A percentile compares a stretch with the other conserved stretches of the same genome.
phyloP scores from a whole-genome alignment of 176 grass and related monocot species.

The Raddia distichophylla region DNA sequence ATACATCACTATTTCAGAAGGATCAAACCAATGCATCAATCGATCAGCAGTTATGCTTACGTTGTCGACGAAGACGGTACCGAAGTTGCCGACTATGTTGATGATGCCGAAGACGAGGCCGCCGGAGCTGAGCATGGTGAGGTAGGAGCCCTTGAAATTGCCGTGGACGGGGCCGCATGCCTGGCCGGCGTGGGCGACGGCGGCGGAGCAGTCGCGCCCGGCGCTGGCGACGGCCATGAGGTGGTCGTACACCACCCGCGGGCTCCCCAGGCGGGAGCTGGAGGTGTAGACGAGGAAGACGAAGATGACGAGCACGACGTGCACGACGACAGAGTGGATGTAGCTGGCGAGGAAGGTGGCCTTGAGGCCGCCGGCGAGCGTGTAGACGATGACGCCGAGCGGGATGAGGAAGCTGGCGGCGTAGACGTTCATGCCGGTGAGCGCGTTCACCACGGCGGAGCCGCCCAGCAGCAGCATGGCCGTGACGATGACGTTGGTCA shows the following conservation, averaged over 20 bases:
- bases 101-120: conserved; percentile 83
- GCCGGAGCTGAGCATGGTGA: conserved; percentile 83
- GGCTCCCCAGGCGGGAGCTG: conserved; percentile 62
- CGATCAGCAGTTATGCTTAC: neutral
- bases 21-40: neutral
- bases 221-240: conserved; percentile 51
- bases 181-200: conserved; percentile 49
- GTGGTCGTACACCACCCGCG: conserved; percentile 60
- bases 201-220: conserved; percentile 50
- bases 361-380: conserved; percentile 71
- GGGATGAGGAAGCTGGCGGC: conserved; percentile 82
- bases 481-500: conserved; percentile 79
- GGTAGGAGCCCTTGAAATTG: conserved; percentile 72
- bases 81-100: conserved; percentile 81
- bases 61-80: conserved; percentile 86
- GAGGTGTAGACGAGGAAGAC: conserved; percentile 71
- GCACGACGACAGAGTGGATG: conserved; percentile 77
- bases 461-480: conserved; percentile 87
- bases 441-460: conserved; percentile 76
- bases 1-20: neutral
- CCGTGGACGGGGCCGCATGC: conserved; percentile 71
- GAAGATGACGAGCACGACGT: conserved; percentile 68
- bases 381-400: conserved; percentile 76
- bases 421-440: conserved; percentile 72
- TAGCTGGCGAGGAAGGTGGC: conserved; percentile 86